Evolutionary conservation across 106 monocot genomes (phyloP).

Genomic region (Phalaenopsis equestris): DNA sequence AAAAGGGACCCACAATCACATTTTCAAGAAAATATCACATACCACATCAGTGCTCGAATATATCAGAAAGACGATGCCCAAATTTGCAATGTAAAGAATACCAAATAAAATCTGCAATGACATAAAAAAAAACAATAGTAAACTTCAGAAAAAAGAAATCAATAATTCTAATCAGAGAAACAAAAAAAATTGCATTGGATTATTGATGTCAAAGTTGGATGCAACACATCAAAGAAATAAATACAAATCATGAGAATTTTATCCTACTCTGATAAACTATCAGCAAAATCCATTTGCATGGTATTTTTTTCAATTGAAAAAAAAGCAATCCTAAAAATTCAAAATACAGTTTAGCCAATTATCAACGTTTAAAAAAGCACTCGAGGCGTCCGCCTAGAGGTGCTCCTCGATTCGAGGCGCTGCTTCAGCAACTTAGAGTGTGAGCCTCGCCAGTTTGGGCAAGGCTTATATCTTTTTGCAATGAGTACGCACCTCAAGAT

Average conservation of each 20-base stretch:
- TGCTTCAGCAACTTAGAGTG: too few relatives aligned
- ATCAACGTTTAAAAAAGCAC: too few relatives aligned
- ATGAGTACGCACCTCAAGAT: too few relatives aligned
- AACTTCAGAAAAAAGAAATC: not conserved
- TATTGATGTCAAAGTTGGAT: not conserved
- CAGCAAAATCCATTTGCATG: not conserved
- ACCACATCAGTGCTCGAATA: slow-evolving; percentile 81
- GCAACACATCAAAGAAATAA: not conserved
- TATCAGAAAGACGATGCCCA: slow-evolving; percentile 56
- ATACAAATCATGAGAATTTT: not conserved
- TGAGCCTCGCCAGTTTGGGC: too few relatives aligned
- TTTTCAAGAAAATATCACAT: slow-evolving; percentile 11
- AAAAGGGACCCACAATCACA: not conserved
- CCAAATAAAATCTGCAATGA: slow-evolving; percentile 88
- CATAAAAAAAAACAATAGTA: not conserved
- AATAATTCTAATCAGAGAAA: not conserved
- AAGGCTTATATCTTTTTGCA: too few relatives aligned
- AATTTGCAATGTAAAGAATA: slow-evolving; percentile 71
- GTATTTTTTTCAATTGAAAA: not conserved
- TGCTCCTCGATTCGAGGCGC: too few relatives aligned
- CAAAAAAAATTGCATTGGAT: not conserved
- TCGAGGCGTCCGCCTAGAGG: too few relatives aligned
- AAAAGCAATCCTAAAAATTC: not conserved
- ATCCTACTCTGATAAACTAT: not conserved
- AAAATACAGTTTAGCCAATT: not conserved